A percentile compares a stretch with the other conserved stretches of the same genome.
Evolutionary conservation across 2,329 filamentous ascomycete genomes (phyloP).

Genomic region (Aspergillus fumigatus): DNA sequence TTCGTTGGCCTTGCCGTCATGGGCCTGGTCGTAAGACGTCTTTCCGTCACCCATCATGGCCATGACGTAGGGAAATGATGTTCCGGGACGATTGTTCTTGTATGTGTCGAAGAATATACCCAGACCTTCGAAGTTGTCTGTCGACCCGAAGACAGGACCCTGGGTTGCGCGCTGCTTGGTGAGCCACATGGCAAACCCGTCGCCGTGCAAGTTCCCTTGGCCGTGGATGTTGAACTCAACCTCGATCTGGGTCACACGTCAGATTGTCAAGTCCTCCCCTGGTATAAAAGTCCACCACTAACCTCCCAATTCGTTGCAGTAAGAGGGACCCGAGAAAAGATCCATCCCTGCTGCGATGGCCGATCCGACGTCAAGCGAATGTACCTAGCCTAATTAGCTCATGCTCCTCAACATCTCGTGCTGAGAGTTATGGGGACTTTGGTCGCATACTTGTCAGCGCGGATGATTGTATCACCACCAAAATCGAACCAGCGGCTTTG

Average conservation of each 20-base stretch:
- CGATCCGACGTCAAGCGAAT: constrained; percentile 88
- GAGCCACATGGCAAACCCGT: constrained; percentile 97
- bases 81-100: constrained; percentile 96
- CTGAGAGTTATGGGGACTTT: not conserved
- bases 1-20: constrained; percentile 90
- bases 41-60: constrained; percentile 94
- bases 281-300: constrained; percentile 9
- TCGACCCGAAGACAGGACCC: constrained; percentile 82
- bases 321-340: constrained; percentile 88
- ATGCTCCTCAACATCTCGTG: not conserved
- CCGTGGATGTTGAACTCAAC: constrained; percentile 94
- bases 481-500: constrained; percentile 99
- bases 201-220: constrained; percentile 83
- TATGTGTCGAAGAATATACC: constrained; percentile 98
- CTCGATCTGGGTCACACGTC: constrained; percentile 58
- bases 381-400: constrained; percentile 56
- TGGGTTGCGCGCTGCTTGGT: constrained; percentile 81
- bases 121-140: constrained; percentile 86
- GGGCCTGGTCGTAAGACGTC: constrained; percentile 84
- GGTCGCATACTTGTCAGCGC: constrained; percentile 53
- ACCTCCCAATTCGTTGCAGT: constrained; percentile 98
- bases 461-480: constrained; percentile 87
- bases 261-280: constrained; percentile 1
- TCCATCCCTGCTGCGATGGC: constrained; percentile 84
- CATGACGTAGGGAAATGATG: constrained; percentile 97